Evolutionary conservation across 1,139 yeast genomes (phyloP).

Genomic region (Candida buenavistaensis): DNA sequence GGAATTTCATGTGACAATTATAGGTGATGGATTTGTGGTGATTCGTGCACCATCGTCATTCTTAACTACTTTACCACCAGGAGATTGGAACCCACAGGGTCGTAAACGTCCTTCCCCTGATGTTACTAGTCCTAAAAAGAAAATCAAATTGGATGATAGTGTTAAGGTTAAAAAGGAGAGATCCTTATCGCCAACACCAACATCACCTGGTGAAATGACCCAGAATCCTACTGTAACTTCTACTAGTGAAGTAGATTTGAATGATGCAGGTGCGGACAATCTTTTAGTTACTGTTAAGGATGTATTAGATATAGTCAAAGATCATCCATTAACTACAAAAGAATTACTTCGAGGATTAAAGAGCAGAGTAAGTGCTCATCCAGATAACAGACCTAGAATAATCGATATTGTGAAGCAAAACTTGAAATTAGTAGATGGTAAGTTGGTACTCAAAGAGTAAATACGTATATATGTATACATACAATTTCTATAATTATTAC

Average conservation of each 20-base stretch:
- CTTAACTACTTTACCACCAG: slow-evolving; percentile 68
- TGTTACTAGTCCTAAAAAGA: slow-evolving; percentile 38
- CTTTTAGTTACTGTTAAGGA: slow-evolving; percentile 66
- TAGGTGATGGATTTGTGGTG: slow-evolving; percentile 66
- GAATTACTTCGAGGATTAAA: slow-evolving; percentile 62
- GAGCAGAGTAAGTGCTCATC: slow-evolving; percentile 64
- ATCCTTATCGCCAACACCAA: slow-evolving; percentile 14
- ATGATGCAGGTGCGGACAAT: slow-evolving; percentile 42
- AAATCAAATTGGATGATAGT: slow-evolving; percentile 34
- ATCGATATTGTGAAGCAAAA: slow-evolving; percentile 68
- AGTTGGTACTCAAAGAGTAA: slow-evolving; percentile 55
- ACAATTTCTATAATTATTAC: slow-evolving; percentile 18
- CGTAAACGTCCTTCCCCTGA: slow-evolving; percentile 37
- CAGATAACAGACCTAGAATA: slow-evolving; percentile 68
- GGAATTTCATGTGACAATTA: slow-evolving; percentile 46
- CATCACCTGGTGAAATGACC: slow-evolving; percentile 14
- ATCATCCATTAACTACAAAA: slow-evolving; percentile 64
- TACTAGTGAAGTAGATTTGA: slow-evolving; percentile 24
- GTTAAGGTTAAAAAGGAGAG: slow-evolving; percentile 11
- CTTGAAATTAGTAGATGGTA: slow-evolving; percentile 65
- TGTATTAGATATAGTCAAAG: slow-evolving; percentile 62
- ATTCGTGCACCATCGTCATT: slow-evolving; percentile 64
- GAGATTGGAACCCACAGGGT: slow-evolving; percentile 80
- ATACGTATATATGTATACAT: background rate
- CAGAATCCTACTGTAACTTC: slow-evolving; percentile 14